Base-by-base conservation (phyloP, 2,329 filamentous ascomycete genomes). In the Decorospora gaudefroyi region DNA sequence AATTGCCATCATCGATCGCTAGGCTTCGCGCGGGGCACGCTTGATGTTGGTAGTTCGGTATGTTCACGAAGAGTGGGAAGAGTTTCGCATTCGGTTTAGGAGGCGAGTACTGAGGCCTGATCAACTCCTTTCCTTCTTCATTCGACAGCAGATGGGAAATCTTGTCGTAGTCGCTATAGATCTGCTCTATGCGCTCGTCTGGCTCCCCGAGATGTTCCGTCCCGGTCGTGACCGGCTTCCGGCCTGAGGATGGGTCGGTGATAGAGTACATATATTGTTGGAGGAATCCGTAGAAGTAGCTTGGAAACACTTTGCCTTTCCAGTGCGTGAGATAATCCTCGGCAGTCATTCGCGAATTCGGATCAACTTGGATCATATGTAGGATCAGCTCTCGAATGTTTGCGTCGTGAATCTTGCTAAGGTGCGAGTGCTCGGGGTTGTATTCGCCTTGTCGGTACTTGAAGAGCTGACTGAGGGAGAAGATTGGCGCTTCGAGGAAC, bases 251-350 rank as follows among this genome's bases (percentile, higher is more conserved):
- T 0, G 91, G 87, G 66, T 97, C 90, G 3, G 93, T 97, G 51
- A 99, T 88, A 41, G 95, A 81, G 57, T 89, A 88, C 90, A 99
- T 96, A 66, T 99, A 96, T 62, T 96, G 91, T 67, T 99, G 93
- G 21, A 99, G 77, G 65, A 99, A 97, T 65, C 84, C 95, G 76
- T 96, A 97, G 63, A 99, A 99, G 72, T 99, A 99, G 45, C 88
- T 83, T 0, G 93, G 95, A 53, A 99, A 99, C 3, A 92, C 89
- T 65, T 92, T 96, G 32, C 82, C 83, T 61, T 90, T 88, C 84
- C 89, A 97, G 61, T 96, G 92, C 15, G 90, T 86, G 7, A 99
- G 76, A 57, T 96, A 97, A 62, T 97, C 89, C 45, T 96, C 90
- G 2, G 93, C 92, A 12, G 90, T 90, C 68, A 95, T 95, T 55